Conservation (phyloP, 2,329 filamentous ascomycete genomes). For the Claviceps sp. region DNA sequence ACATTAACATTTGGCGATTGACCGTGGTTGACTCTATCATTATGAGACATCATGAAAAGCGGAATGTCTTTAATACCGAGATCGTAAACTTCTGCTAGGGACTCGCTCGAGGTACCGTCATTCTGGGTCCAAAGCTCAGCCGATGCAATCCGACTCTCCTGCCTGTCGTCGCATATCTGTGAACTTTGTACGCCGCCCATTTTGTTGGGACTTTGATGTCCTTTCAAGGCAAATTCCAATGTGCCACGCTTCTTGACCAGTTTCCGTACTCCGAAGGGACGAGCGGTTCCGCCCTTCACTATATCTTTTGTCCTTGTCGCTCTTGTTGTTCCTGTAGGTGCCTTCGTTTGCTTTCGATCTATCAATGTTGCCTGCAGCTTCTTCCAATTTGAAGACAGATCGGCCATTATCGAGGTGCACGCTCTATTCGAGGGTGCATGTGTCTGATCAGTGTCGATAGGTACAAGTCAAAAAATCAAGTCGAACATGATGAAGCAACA, state of each 20-base stretch:
- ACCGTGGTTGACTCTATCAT: constrained; percentile 50
- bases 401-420: constrained; percentile 19
- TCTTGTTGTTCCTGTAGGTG: constrained; percentile 18
- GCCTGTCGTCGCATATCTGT: constrained; percentile 24
- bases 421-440: neutral
- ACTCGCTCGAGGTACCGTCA: constrained; percentile 45
- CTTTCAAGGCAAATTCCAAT: constrained; percentile 6
- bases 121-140: constrained; percentile 48
- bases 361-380: constrained; percentile 53
- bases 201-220: constrained; percentile 4
- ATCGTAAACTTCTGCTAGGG: constrained; percentile 48
- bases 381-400: constrained; percentile 64
- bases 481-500: neutral
- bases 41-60: constrained; percentile 28
- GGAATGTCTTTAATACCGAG: constrained; percentile 37
- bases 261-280: constrained; percentile 19
- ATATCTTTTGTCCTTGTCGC: constrained; percentile 8
- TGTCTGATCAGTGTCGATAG: neutral
- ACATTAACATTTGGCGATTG: constrained; percentile 48
- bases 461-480: neutral
- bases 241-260: constrained; percentile 3
- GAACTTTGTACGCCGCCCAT: constrained; percentile 49
- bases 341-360: constrained; percentile 25
- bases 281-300: constrained; percentile 10
- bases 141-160: constrained; percentile 34